These are phyloP conservation scores for Sporisorium graminicola DNA, from an alignment of 1,284 basidiomycete species.

Conservation along the genomic window DNA sequence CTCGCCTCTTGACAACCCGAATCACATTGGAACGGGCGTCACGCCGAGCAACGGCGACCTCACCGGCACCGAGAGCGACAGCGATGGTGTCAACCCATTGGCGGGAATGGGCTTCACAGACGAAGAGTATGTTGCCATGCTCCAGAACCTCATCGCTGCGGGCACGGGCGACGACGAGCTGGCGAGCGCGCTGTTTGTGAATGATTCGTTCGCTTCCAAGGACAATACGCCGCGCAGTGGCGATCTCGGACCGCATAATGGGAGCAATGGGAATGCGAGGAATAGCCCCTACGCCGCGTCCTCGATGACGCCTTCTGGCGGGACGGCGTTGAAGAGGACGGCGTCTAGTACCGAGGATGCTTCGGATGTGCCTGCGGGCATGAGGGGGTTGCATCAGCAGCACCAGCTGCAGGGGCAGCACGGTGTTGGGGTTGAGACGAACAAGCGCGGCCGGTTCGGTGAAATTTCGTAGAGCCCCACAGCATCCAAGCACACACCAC, in stretches of 20 bases:
- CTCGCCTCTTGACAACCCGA: not conserved
- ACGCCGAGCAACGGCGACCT: slow-evolving; percentile 8
- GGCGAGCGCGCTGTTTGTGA: slow-evolving; percentile 5
- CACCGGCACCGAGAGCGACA: slow-evolving; percentile 16
- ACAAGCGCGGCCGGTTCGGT: not conserved
- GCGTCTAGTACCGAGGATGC: not conserved
- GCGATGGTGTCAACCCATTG: slow-evolving; percentile 53
- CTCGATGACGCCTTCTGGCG: not conserved
- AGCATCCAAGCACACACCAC: too few relatives aligned
- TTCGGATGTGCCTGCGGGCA: too few relatives aligned
- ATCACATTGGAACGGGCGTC: not conserved
- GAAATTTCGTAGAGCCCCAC: not conserved
- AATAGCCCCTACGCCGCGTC: not conserved
- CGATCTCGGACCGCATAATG: not conserved
- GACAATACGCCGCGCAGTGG: not conserved
- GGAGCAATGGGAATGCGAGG: not conserved
- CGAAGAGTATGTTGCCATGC: slow-evolving; percentile 65
- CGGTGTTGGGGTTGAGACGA: not conserved
- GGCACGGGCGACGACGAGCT: slow-evolving; percentile 53
- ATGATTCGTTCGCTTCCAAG: not conserved
- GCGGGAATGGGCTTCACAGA: slow-evolving; percentile 65
- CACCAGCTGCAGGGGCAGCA: slow-evolving; percentile 2
- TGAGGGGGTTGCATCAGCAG: not conserved
- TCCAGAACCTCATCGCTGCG: slow-evolving; percentile 62
- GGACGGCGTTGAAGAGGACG: not conserved